Evolutionary conservation across 2,329 filamentous ascomycete species (phyloP), one percentile per base, ranked within the genome.

Genomic region (Setomelanomma holmii): DNA sequence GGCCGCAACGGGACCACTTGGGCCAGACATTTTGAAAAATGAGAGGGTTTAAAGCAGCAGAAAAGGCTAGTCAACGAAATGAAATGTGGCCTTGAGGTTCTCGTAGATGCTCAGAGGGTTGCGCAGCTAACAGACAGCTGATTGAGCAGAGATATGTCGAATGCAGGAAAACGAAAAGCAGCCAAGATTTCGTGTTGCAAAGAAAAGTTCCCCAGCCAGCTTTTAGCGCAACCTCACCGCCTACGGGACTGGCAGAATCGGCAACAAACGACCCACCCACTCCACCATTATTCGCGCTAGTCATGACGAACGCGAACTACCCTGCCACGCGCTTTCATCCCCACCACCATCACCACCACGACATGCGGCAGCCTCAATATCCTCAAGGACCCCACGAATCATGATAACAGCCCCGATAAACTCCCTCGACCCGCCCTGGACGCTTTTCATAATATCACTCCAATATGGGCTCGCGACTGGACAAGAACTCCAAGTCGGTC

Each of bases 391-490:
- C 48, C 45, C 53, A 38, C 59, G 47, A 61, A 66, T 60, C 60
- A 74, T 73, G 69, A 72, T 53, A 46, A 46, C 56, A 16, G 35
- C 52, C 36, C 48, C 49, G 47, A 63, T 61, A 53, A 61, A 63
- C 46, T 24, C 48, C n/a, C 56, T 52, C 14, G 55, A 63, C 23
- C 63, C 63, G 40, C 52, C 58, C 41, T 30, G 39, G 48, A 41
- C 41, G 42, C 21, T 45, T 22, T 12, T 17, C 17, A 22, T 36
- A n/a, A 23, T 35, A 22, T 17, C 14, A 34, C 17, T 21, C 45
- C 55, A 65, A 34, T 40, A 88, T 88, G 85, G 85, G 85, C 74
- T 87, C 85, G 56, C 78, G 83, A 61, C 78, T 86, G 56, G 82
- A 88, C 61, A 77, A 78, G 60, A 86, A 85, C 55, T 86, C 84